These are phyloP conservation scores for Penicillium herquei DNA, from an alignment of 495 filamentous ascomycete genomes.

Conservation along the genomic window DNA sequence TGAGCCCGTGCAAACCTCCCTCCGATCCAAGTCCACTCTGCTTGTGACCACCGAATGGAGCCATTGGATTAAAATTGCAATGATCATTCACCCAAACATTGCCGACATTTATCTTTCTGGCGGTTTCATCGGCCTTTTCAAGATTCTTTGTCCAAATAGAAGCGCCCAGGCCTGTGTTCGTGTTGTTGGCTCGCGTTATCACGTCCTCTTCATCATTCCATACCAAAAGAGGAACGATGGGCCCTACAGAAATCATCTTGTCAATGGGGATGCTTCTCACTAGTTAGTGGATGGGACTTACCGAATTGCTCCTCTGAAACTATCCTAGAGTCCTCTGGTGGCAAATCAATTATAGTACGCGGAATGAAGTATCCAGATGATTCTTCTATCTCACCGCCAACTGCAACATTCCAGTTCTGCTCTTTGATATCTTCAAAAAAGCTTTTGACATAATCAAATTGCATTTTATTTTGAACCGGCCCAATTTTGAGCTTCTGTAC, in stretches of 20 bases:
- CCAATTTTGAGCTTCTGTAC: neutral
- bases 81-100: neutral
- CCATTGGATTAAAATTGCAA: neutral
- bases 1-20: neutral
- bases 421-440: conserved; percentile 42
- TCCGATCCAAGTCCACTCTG: neutral
- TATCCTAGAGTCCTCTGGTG: conserved; percentile 45
- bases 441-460: conserved; percentile 48
- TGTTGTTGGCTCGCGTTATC: neutral
- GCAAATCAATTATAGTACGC: conserved; percentile 53
- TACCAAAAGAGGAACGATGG: neutral
- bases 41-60: neutral
- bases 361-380: conserved; percentile 46
- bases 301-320: conserved; percentile 40
- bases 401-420: too few species aligned
- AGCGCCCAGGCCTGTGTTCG: neutral
- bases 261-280: neutral
- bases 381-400: conserved; percentile 51
- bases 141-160: neutral
- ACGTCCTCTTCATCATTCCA: neutral
- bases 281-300: neutral
- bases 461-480: conserved; percentile 51
- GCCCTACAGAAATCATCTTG: neutral
- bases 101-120: neutral
- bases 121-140: neutral